Conservation (phyloP, 345 rosid species). For the Isatis tinctoria region DNA sequence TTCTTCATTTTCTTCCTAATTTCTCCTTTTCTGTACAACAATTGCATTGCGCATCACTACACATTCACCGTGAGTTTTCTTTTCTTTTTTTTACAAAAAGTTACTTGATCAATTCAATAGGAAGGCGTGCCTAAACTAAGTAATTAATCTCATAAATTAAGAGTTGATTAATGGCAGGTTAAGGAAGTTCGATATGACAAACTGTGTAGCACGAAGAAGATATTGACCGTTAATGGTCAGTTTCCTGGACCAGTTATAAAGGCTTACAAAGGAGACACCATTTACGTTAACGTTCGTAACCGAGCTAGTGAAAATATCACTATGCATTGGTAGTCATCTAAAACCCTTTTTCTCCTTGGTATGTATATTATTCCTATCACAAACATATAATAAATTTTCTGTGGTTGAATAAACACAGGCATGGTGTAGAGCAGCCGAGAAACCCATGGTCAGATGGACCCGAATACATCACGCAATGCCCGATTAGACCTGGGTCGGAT, state of each 20-base stretch:
- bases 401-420: slow-evolving; percentile 25
- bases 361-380: not conserved
- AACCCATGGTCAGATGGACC: slow-evolving; percentile 49
- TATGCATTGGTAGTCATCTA: slow-evolving; percentile 43
- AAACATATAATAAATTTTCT: not conserved
- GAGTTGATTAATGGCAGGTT: slow-evolving; percentile 20
- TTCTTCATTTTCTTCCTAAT: not conserved
- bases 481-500: slow-evolving; percentile 30
- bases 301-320: slow-evolving; percentile 44
- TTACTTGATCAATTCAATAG: not conserved
- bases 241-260: slow-evolving; percentile 44
- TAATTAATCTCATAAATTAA: not conserved
- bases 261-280: slow-evolving; percentile 36
- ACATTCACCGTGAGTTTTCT: slow-evolving; percentile 13
- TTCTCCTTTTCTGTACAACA: slow-evolving; percentile 5
- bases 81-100: too few species aligned
- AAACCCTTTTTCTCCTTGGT: not conserved
- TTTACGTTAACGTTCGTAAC: slow-evolving; percentile 44
- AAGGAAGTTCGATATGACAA: slow-evolving; percentile 30
- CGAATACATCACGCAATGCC: slow-evolving; percentile 38
- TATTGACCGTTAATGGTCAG: slow-evolving; percentile 38
- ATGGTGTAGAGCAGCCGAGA: slow-evolving; percentile 38
- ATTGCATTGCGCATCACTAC: slow-evolving; percentile 4
- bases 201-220: slow-evolving; percentile 39
- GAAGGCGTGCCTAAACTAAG: not conserved